Evolutionary conservation across 139 green algal genomes (phyloP), one percentile per base, ranked within the genome.

Genomic region (Yamagishiella unicocca): DNA sequence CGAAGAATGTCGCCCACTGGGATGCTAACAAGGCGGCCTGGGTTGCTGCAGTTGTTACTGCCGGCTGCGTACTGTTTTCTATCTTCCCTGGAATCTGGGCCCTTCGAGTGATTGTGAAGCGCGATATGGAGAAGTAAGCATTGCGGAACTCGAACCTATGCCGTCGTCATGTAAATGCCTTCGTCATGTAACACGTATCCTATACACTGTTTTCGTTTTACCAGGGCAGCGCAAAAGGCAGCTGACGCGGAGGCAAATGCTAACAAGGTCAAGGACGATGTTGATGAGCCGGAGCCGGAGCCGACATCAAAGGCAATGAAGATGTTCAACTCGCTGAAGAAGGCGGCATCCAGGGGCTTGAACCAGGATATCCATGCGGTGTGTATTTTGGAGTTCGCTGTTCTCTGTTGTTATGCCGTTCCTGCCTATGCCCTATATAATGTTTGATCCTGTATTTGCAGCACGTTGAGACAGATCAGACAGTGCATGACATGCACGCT

Each of bases 1-100:
- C 83, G 9, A 88, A 88, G 83, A 77, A 76, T 43, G 72, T 77
- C 31, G 66, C 62, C 12, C n/a, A 83, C n/a, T 88, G 83, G 83
- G 8, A 53, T 5, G 29, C 14, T 6, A 61, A 62, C 81, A 80
- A 85, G 68, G 88, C 83, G 8, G 88, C 88, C 21, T 91, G 88
- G 88, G 81, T 89, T n/a, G 37, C 83, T 58, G 88, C 42, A 10
- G 40, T 14, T 33, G 42, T 74, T 12, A 43, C 54, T 14, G 88
- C 12, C 58, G 82, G 75, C 45, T 74, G 37, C 35, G 24, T 72
- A 1, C 3, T 83, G 0, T 2, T 90, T 12, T 54, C 66, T 70
- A 24, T 29, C 14, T 84, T 84, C 53, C 46, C 58, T 0, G 77
- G 46, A 43, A 73, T 80, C 6, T 74, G 14, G 50, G 17, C 73